phyloP scores from a whole-genome alignment of 1,139 yeast species.

The Saccharomyces hybrid region DNA sequence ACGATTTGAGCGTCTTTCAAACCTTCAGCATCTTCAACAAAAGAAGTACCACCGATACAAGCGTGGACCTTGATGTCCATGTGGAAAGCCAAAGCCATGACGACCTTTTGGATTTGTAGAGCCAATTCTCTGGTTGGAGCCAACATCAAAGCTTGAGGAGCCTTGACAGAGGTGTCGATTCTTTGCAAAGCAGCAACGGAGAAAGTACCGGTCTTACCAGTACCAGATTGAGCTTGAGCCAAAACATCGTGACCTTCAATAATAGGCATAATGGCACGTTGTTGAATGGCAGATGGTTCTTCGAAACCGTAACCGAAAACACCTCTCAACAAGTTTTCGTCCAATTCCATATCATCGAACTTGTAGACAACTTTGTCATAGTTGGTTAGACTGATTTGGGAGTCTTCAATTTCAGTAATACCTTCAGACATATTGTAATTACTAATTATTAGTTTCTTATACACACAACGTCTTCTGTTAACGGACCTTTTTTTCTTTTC shows the following conservation, averaged over 20 bases:
- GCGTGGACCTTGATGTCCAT: constrained; percentile 94
- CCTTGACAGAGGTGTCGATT: constrained; percentile 42
- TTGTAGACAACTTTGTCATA: constrained; percentile 79
- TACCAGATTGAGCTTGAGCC: constrained; percentile 96
- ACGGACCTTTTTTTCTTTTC: neutral
- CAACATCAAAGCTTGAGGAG: constrained; percentile 26
- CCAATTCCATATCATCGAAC: no score
- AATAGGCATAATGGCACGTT: no score
- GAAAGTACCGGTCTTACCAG: constrained; percentile 99
- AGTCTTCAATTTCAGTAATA: constrained; percentile 76
- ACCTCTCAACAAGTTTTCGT: no score
- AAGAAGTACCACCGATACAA: constrained; percentile 82
- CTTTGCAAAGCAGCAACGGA: constrained; percentile 94
- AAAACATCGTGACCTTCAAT: no score
- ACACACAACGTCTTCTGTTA: constrained; percentile 19
- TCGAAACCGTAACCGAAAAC: no score
- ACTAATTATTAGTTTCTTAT: constrained; percentile 4
- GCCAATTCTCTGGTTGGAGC: constrained; percentile 99
- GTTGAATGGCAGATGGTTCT: no score
- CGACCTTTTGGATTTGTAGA: constrained; percentile 94
- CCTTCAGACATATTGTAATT: constrained; percentile 40
- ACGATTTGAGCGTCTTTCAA: no score
- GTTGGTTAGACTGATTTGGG: constrained; percentile 77
- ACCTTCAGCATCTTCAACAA: no score
- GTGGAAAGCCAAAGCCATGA: constrained; percentile 87